phyloP scores from a whole-genome alignment of 345 rosid species.

The Aethionema arabicum region DNA sequence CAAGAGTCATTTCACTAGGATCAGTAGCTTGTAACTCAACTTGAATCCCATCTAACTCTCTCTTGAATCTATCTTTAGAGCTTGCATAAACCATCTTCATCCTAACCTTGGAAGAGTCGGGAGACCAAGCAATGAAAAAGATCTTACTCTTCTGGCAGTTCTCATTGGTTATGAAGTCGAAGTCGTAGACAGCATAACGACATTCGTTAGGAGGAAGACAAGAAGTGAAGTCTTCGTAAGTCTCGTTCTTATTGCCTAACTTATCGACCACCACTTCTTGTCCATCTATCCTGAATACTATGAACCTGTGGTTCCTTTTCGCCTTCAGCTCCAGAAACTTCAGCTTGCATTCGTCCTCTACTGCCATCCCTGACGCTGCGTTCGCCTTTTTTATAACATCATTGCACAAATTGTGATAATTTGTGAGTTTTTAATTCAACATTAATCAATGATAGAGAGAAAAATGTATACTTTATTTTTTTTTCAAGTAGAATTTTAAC shows the following conservation, averaged over 20 bases:
- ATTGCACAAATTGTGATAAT: background rate
- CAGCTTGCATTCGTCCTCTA: slow-evolving; percentile 66
- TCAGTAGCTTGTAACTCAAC: slow-evolving; percentile 76
- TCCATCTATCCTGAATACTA: slow-evolving; percentile 67
- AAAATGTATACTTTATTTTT: background rate
- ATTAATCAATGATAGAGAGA: background rate
- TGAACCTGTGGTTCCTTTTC: slow-evolving; percentile 59
- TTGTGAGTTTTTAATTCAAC: background rate
- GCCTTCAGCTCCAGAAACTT: slow-evolving; percentile 67
- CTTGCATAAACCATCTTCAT: slow-evolving; percentile 81
- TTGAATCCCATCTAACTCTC: slow-evolving; percentile 71
- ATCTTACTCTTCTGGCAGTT: slow-evolving; percentile 76
- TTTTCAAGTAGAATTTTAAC: background rate
- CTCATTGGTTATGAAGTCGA: slow-evolving; percentile 60
- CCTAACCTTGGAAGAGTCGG: slow-evolving; percentile 64
- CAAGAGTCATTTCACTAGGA: slow-evolving; percentile 77
- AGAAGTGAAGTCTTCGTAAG: slow-evolving; percentile 55
- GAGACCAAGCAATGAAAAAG: slow-evolving; percentile 75
- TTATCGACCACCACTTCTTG: slow-evolving; percentile 65
- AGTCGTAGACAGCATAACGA: slow-evolving; percentile 48
- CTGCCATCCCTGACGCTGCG: slow-evolving; percentile 74
- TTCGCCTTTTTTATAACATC: slow-evolving; percentile 47
- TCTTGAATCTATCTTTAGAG: slow-evolving; percentile 70
- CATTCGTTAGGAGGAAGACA: slow-evolving; percentile 62
- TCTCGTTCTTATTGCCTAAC: slow-evolving; percentile 46